Base-by-base conservation (phyloP, 345 rosid genomes). In the Melastoma malabathricum region DNA sequence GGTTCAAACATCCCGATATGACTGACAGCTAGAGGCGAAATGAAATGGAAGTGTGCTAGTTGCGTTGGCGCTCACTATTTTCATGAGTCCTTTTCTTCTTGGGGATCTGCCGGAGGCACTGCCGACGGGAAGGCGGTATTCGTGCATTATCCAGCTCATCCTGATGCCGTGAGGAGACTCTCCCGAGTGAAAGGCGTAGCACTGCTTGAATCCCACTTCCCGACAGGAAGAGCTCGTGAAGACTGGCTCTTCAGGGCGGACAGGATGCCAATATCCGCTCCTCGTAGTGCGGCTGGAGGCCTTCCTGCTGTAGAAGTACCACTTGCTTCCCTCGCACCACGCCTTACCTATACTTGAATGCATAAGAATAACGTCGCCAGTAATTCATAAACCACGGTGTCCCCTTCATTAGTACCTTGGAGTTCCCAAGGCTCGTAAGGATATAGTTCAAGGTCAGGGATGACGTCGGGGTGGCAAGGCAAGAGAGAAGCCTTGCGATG, bases 341-440 rank as follows among this genome's bases (percentile, higher is more conserved):
- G 98, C 98, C 68, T 86, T 90, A 0, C 89, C 98, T 89, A 34
- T 34, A 34, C 41, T 2, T 12, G 2, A 34, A 34, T 34, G 12
- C 12, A 8, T 7, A 34, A 34, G 10, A 34, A 34, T 34, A 34
- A 34, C 12, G 41, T 34, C 2, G 12, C 41, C 2, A 9, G 12
- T 34, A 34, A 34, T 34, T 7, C 41, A 34, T 34, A 34, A 12
- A 7, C 41, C 41, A 34, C 12, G 41, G 41, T 12, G 9, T 10
- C 7, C 13, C 15, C 12, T 54, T 52, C 20, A 27, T 0, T 34
- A 34, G 20, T 72, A 84, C 98, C 98, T 48, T 86, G 70, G 15
- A 90, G 96, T 51, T 92, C 86, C 98, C 98, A 86, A 13, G 98
- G 98, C 71, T 92, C 89, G 43, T 80, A 84, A 10, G 84, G 87